A percentile compares a stretch with the other conserved stretches of the same genome.
Conservation (phyloP, 1,284 basidiomycete species). For the Rhodotorula sp. region DNA sequence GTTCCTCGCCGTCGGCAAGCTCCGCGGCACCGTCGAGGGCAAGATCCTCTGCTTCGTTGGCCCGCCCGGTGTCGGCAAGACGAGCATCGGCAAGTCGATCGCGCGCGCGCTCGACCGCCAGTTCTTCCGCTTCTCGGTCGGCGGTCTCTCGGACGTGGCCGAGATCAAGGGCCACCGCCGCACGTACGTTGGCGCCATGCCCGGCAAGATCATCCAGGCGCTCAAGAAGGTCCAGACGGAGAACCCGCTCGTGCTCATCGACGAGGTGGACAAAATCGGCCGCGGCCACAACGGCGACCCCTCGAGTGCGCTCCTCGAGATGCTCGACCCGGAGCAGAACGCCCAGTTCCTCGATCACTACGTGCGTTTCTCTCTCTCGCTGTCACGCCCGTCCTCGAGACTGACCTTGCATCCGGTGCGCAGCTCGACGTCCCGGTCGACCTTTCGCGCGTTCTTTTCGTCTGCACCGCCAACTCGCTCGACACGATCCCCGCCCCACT, state of each 20-base stretch:
- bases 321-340: slow-evolving; percentile 99
- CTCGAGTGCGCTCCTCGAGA: slow-evolving; percentile 88
- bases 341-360: slow-evolving; percentile 95
- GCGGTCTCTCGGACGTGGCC: slow-evolving; percentile 93
- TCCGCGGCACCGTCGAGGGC: slow-evolving; percentile 93
- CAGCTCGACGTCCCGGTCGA: slow-evolving; percentile 96
- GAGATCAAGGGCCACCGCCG: slow-evolving; percentile 98
- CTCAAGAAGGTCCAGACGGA: slow-evolving; percentile 95
- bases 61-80: slow-evolving; percentile 78
- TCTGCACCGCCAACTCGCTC: slow-evolving; percentile 91
- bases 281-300: slow-evolving; percentile 92
- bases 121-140: slow-evolving; percentile 96
- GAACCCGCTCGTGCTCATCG: slow-evolving; percentile 88
- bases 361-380: slow-evolving; percentile 56
- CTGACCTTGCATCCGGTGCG: neutral
- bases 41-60: slow-evolving; percentile 97
- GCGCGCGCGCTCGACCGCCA: slow-evolving; percentile 79
- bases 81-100: slow-evolving; percentile 75
- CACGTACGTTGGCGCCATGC: slow-evolving; percentile 77
- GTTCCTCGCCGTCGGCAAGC: slow-evolving; percentile 95
- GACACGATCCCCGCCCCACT: slow-evolving; percentile 96
- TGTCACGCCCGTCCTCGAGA: too few relatives aligned
- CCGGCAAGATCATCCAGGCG: slow-evolving; percentile 97
- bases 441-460: slow-evolving; percentile 92
- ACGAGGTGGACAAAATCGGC: slow-evolving; percentile 99